Conservation (phyloP, 352 stramenopile genomes). For the Phytopythium boreale region DNA sequence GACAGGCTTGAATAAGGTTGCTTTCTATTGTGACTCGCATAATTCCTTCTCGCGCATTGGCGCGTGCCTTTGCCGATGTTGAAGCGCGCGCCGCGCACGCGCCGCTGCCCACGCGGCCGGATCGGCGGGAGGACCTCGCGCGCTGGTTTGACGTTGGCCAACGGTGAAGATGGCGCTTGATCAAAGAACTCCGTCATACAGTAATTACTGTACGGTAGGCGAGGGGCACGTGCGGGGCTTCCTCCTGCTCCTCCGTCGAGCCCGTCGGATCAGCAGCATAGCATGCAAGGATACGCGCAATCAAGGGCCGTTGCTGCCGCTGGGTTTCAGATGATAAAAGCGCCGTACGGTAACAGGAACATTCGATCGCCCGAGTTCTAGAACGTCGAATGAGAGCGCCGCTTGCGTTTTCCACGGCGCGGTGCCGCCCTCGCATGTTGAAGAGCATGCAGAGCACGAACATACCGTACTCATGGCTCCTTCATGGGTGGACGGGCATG, state of each 20-base stretch:
- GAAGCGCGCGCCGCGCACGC: not conserved
- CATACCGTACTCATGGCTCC: no score
- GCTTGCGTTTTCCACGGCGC: no score
- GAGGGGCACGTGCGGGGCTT: not conserved
- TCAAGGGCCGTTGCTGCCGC: not conserved
- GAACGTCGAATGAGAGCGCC: not conserved
- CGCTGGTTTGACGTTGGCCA: constrained; percentile 6
- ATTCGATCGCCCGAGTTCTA: not conserved
- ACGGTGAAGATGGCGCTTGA: not conserved
- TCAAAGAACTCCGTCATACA: not conserved
- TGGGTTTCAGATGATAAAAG: no score
- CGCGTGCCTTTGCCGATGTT: constrained; percentile 8
- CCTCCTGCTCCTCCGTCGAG: not conserved
- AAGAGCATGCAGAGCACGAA: no score
- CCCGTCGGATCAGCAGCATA: not conserved
- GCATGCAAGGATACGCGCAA: constrained; percentile 1
- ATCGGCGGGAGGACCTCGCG: not conserved
- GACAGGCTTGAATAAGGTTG: not conserved
- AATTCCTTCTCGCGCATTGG: constrained; percentile 1
- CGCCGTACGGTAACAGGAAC: not conserved
- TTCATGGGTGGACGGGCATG: no score
- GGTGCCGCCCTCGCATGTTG: no score
- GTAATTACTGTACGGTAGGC: no score
- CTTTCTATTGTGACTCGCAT: no score
- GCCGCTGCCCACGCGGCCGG: not conserved